phyloP scores from a whole-genome alignment of 768 basidiomycete species.

The Phallus indusiatus region DNA sequence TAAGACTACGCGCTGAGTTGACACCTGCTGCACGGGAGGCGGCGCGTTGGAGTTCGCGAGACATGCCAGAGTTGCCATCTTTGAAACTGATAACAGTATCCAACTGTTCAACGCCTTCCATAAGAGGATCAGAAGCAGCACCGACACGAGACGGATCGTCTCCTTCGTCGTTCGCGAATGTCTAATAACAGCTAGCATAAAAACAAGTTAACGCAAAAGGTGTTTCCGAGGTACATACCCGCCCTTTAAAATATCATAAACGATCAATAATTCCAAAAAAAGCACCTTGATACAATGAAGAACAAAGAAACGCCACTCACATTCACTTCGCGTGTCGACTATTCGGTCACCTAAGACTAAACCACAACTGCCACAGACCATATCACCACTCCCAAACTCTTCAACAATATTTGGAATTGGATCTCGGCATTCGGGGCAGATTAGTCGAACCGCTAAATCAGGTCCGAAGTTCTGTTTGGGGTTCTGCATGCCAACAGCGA shows the following conservation, averaged over 20 bases:
- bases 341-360: constrained; percentile 93
- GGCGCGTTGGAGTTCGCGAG: constrained; percentile 87
- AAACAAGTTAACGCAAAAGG: constrained; percentile 10
- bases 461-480: constrained; percentile 60
- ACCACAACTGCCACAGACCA: constrained; percentile 90
- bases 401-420: constrained; percentile 92
- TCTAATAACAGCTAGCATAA: constrained; percentile 40
- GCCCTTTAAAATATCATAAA: constrained; percentile 16
- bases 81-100: constrained; percentile 93
- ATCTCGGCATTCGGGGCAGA: constrained; percentile 93
- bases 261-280: constrained; percentile 3
- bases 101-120: constrained; percentile 92
- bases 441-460: constrained; percentile 79
- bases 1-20: constrained; percentile 76
- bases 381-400: constrained; percentile 95
- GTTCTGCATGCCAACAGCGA: constrained; percentile 38
- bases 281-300: constrained; percentile 7
- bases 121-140: constrained; percentile 83
- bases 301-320: constrained; percentile 42
- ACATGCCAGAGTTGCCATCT: constrained; percentile 89
- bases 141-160: constrained; percentile 99
- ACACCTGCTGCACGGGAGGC: constrained; percentile 68
- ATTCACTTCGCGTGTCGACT: constrained; percentile 97
- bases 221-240: constrained; percentile 18
- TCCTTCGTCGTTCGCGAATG: constrained; percentile 98